Base-by-base conservation (phyloP, 805 yeast genomes). In the Yamadazyma nakazawae region DNA sequence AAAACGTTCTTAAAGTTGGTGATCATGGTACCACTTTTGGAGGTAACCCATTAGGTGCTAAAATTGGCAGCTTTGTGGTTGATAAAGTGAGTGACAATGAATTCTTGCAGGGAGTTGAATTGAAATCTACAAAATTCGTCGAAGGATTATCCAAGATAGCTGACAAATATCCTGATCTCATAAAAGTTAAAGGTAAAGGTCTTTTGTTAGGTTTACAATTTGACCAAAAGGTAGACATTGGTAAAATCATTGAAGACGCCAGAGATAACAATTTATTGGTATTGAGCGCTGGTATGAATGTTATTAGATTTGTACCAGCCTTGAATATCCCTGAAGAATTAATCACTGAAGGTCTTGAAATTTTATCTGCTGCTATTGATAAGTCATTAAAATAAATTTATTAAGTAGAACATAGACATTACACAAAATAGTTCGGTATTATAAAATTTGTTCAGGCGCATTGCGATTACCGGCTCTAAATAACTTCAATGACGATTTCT, bases 21-120 rank as follows among this genome's bases (percentile, higher is more conserved):
- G 99, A 94, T 62, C 99, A 92, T 63, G 99, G 99, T 47, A 92
- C 98, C 2, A 92, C 99, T 0, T 92, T 85, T 62, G 98, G 99
- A 53, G 99, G 99, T 46, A 94, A 94, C 65, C 98, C 98, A 46
- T 72, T 94, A 52, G 98, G 90, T 5, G 76, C 92, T 31, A 80
- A 91, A 52, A 79, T 94, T 42, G 96, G 90, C 5, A 70, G 76
- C 37, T 83, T 85, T 59, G 96, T 94, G 12, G 67, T 94, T 19
- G 82, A 77, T 45, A 77, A 80, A 56, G 76, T 94, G 37, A 75
- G 89, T 12, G 68, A 84, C 41, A 66, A 73, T 3, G 76, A 71
- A 16, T 84, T 94, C 54, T 74, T 88, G 56, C 60, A 66, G 7
- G 64, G 73, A 10, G 97, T 94, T 17, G 68, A 70, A 16, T 62